A percentile compares a stretch with the other conserved stretches of the same genome.
phyloP scores from a whole-genome alignment of 2,329 filamentous ascomycete species.

The Trichothecium roseum region DNA sequence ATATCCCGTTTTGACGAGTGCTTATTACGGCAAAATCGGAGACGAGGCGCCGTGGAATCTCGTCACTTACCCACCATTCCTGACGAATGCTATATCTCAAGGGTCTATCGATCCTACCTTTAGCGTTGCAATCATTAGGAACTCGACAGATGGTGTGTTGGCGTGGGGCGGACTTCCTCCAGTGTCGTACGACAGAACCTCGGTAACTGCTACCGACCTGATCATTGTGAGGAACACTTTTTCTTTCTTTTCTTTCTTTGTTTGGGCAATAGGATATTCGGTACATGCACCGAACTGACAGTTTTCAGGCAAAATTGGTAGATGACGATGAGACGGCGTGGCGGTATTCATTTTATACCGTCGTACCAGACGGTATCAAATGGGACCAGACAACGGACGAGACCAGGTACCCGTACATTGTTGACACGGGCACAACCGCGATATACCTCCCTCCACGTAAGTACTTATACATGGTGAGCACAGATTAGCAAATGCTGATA shows the following conservation, averaged over 20 bases:
- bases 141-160: slow-evolving; percentile 33
- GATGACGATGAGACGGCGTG: slow-evolving; percentile 25
- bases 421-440: slow-evolving; percentile 42
- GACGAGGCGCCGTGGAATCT: slow-evolving; percentile 27
- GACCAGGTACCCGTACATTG: slow-evolving; percentile 36
- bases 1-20: slow-evolving; percentile 38
- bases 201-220: slow-evolving; percentile 23
- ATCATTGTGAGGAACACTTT: slow-evolving; percentile 28
- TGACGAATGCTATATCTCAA: slow-evolving; percentile 36
- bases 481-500: background rate
- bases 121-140: slow-evolving; percentile 36
- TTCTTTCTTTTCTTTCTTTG: background rate
- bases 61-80: slow-evolving; percentile 35
- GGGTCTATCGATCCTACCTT: slow-evolving; percentile 34
- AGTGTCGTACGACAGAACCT: slow-evolving; percentile 6
- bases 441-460: slow-evolving; percentile 38
- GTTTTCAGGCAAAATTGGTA: slow-evolving; percentile 30
- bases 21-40: slow-evolving; percentile 28
- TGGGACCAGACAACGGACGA: slow-evolving; percentile 30
- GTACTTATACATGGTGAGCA: slow-evolving; percentile 8
- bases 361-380: slow-evolving; percentile 36
- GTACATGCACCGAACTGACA: no score
- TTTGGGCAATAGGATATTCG: slow-evolving; percentile 1
- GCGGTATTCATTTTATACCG: slow-evolving; percentile 42
- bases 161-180: slow-evolving; percentile 36